phyloP scores from a whole-genome alignment of 805 yeast species.

The Starmerella ratchasimensis region DNA sequence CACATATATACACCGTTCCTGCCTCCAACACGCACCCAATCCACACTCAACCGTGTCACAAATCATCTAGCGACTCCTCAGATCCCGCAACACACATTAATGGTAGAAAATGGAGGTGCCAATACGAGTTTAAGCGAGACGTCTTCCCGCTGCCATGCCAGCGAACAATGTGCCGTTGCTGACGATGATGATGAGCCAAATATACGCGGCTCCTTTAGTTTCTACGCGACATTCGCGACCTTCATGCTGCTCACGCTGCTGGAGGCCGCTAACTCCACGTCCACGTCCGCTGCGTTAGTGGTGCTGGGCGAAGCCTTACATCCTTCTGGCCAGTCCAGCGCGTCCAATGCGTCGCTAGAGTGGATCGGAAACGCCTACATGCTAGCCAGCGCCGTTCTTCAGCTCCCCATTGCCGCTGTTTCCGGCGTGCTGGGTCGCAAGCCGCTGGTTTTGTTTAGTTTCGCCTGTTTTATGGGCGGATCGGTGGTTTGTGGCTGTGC shows the following conservation, averaged over 20 bases:
- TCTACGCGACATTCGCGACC: conserved; percentile 5
- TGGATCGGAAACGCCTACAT: conserved; percentile 22
- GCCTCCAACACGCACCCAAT: too few relatives aligned
- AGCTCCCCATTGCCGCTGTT: conserved; percentile 14
- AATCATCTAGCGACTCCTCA: too few relatives aligned
- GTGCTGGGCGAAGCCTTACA: conserved; percentile 5
- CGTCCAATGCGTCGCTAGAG: conserved; percentile 18
- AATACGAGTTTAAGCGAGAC: conserved; percentile 4
- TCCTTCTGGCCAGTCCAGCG: too few relatives aligned
- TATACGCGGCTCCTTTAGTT: conserved; percentile 8
- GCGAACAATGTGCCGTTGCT: not conserved
- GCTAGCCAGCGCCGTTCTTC: conserved; percentile 14
- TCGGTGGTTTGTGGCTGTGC: conserved; percentile 44
- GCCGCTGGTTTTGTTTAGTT: conserved; percentile 34
- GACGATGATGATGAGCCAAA: conserved; percentile 12
- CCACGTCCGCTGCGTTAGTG: conserved; percentile 10
- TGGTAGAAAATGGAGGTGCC: conserved; percentile 10
- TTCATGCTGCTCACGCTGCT: conserved; percentile 12
- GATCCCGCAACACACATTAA: conserved; percentile 1
- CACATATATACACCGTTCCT: too few relatives aligned
- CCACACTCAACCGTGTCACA: too few relatives aligned
- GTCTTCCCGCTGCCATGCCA: too few relatives aligned
- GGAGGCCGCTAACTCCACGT: conserved; percentile 11
- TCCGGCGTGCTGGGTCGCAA: conserved; percentile 29
- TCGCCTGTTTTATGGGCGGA: conserved; percentile 46